Base-by-base conservation (phyloP, 2,329 filamentous ascomycete genomes). In the Alternaria brassicicola region DNA sequence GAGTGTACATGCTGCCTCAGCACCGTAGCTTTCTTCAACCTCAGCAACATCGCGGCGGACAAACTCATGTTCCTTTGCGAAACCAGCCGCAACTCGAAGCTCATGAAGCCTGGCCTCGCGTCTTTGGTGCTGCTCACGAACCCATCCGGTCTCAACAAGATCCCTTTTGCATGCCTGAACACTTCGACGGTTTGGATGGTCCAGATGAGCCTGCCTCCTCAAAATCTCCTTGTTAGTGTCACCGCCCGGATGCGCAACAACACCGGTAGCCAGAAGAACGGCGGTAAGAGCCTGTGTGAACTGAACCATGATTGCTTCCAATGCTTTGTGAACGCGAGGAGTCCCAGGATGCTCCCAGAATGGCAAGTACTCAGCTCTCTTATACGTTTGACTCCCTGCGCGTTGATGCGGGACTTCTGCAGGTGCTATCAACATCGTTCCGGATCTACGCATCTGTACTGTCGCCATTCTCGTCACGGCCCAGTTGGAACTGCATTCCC, bases 211-310 rank as follows among this genome's bases (percentile, higher is more conserved):
- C 49, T 71, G 66, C 23, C 72, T 62, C 31, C 70, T 67, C 25
- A 70, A 38, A 13, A 75, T 69, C 12, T 75, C 71, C 53, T 59
- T 70, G 62, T 75, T 71, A 47, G 55, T 65, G 54, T 80, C 77
- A 46, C 78, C 76, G 10, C 78, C 78, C 0, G 78, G 78, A 55
- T 80, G 79, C 21, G 78, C 78, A 43, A 71, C 41, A 21, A 62
- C 68, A 12, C 65, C 60, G n/a, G 63, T 66, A 35, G 72, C 66
- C 53, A 72, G 49, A 60, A 75, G 64, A 10, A 60, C 56, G 46
- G 67, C 62, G 25, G 63, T 42, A 38, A 74, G 36, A 55, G 67
- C 63, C 28, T 71, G 68, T 4, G 67, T 57, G 28, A 74, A 46
- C 15, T 70, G 67, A 58, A 75, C 72, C 71, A 75, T 74, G 25